These are phyloP conservation scores for Candida anglica DNA, from an alignment of 805 yeast species.

Conservation along the genomic window DNA sequence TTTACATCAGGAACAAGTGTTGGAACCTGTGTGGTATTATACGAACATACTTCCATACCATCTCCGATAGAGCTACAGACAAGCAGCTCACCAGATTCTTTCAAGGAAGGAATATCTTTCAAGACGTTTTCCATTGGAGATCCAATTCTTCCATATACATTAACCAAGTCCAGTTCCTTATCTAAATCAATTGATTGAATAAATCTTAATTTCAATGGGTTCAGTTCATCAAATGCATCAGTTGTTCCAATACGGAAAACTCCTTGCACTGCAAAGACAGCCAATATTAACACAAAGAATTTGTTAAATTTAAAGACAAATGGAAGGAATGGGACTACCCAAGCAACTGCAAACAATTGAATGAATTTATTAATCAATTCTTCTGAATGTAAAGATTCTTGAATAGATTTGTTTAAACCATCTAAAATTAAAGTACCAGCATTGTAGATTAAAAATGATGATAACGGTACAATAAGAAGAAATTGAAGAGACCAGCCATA, in stretches of 20 bases:
- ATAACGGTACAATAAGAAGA: slow-evolving; percentile 60
- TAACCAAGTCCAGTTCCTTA: slow-evolving; percentile 32
- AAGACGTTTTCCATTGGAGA: slow-evolving; percentile 42
- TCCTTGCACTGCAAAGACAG: slow-evolving; percentile 33
- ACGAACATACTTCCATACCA: slow-evolving; percentile 54
- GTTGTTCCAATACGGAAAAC: slow-evolving; percentile 33
- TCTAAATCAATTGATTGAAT: slow-evolving; percentile 56
- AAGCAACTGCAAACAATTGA: slow-evolving; percentile 23
- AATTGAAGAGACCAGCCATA: slow-evolving; percentile 85
- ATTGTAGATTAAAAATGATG: slow-evolving; percentile 51
- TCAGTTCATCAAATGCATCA: slow-evolving; percentile 54
- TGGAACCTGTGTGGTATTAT: slow-evolving; percentile 48
- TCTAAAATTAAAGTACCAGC: slow-evolving; percentile 55
- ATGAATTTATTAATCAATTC: slow-evolving; percentile 24
- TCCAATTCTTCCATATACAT: slow-evolving; percentile 49
- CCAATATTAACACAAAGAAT: slow-evolving; percentile 38
- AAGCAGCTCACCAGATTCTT: slow-evolving; percentile 23
- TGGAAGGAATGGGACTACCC: slow-evolving; percentile 54
- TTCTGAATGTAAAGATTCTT: slow-evolving; percentile 54
- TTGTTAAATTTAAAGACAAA: slow-evolving; percentile 66
- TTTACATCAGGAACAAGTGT: slow-evolving; percentile 25
- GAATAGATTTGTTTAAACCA: slow-evolving; percentile 67
- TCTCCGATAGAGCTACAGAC: slow-evolving; percentile 33
- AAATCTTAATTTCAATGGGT: slow-evolving; percentile 73
- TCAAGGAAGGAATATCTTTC: slow-evolving; percentile 62